These are phyloP conservation scores for Durusdinium trenchii DNA, from an alignment of 73 alveolate species.

Conservation along the genomic window DNA sequence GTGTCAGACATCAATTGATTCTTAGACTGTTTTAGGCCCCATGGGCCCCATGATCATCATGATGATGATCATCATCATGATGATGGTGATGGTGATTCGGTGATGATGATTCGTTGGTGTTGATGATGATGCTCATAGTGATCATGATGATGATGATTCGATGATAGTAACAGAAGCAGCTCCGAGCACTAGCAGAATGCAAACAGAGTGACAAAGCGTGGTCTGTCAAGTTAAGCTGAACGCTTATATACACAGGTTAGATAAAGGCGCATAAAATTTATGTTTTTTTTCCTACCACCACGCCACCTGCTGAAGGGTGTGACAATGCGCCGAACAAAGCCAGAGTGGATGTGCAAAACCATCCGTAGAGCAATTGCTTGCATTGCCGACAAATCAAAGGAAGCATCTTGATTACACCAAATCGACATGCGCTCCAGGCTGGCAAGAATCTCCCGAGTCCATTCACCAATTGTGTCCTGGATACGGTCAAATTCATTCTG, in stretches of 20 bases:
- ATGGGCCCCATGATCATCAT: background rate
- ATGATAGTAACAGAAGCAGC: too few species aligned
- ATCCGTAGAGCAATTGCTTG: background rate
- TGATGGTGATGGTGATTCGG: background rate
- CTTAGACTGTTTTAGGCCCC: too few species aligned
- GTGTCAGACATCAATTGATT: background rate
- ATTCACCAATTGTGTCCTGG: background rate
- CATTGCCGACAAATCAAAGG: background rate
- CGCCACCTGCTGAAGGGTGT: background rate
- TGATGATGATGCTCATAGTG: too few species aligned
- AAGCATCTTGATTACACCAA: background rate
- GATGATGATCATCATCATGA: background rate
- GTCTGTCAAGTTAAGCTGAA: too few species aligned
- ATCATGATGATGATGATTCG: too few species aligned
- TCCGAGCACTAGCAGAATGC: too few species aligned
- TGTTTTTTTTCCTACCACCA: too few species aligned
- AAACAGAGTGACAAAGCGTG: too few species aligned
- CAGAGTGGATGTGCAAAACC: conserved; percentile 7
- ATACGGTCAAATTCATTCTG: background rate
- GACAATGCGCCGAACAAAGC: background rate
- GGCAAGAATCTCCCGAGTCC: background rate
- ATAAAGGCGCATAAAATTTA: too few species aligned
- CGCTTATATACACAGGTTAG: too few species aligned
- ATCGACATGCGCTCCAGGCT: background rate
- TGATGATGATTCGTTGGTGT: too few species aligned